Conservation (phyloP, 176 grass and related monocot species). For the Carex parvula region DNA sequence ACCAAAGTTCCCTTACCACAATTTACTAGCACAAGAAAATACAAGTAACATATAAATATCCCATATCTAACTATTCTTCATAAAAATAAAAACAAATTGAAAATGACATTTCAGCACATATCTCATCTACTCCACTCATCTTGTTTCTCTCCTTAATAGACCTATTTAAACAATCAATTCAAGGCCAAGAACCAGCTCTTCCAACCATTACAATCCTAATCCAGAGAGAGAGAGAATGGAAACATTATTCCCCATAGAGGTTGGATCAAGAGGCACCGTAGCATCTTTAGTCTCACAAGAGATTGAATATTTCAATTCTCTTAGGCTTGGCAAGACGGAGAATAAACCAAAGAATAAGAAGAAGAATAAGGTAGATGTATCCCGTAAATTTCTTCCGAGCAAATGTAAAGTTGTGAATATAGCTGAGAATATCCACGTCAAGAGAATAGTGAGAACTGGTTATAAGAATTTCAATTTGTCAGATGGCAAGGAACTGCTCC, state of each 20-base stretch:
- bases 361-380: constrained; percentile 1
- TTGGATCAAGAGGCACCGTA: constrained; percentile 28
- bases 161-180: constrained; percentile 18
- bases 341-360: constrained; percentile 23
- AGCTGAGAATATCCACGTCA: not conserved
- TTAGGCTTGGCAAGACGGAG: constrained; percentile 9
- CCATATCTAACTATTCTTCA: constrained; percentile 2
- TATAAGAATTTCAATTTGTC: not conserved
- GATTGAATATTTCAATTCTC: constrained; percentile 30
- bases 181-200: not conserved
- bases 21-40: not conserved
- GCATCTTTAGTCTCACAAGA: constrained; percentile 28
- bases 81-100: not conserved
- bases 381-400: constrained; percentile 2
- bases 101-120: not conserved
- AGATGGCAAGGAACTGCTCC: not conserved
- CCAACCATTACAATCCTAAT: not conserved
- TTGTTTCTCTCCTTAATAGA: not conserved
- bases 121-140: constrained; percentile 6
- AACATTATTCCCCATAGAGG: constrained; percentile 12
- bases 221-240: not conserved
- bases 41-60: not conserved
- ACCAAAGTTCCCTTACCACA: not conserved
- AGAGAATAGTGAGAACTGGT: not conserved
- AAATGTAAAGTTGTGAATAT: not conserved